phyloP scores from a whole-genome alignment of 768 basidiomycete species.

The Sutorius australiensis region DNA sequence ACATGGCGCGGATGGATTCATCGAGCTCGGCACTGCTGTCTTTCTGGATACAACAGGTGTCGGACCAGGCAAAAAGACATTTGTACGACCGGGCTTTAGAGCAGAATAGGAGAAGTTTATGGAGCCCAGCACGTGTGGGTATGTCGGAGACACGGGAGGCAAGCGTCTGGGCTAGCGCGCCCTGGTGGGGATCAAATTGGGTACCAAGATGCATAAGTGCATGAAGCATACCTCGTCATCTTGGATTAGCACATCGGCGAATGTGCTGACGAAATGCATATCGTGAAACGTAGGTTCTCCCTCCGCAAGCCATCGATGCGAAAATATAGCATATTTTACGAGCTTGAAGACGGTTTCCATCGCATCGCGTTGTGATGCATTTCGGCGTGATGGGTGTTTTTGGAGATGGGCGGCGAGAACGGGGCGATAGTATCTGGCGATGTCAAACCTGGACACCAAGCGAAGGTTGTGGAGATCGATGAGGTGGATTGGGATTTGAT shows the following conservation, averaged over 20 bases:
- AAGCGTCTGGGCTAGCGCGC: neutral
- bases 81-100: constrained; percentile 5
- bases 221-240: constrained; percentile 1
- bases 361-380: neutral
- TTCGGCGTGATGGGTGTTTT: neutral
- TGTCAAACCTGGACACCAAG: constrained; percentile 5
- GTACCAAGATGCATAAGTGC: neutral
- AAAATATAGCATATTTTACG: constrained; percentile 14
- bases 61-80: constrained; percentile 18
- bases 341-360: neutral
- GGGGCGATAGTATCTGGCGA: neutral
- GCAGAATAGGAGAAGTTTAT: constrained; percentile 12
- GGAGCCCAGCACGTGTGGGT: neutral
- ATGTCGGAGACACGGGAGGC: neutral
- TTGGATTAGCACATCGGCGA: neutral
- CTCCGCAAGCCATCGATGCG: constrained; percentile 11
- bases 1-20: constrained; percentile 27
- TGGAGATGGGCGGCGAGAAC: constrained; percentile 4
- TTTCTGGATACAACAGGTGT: constrained; percentile 25
- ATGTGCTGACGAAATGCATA: constrained; percentile 1
- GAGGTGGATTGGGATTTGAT: constrained; percentile 13
- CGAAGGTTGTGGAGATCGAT: constrained; percentile 7
- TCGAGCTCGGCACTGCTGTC: constrained; percentile 22
- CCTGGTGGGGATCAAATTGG: neutral
- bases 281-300: constrained; percentile 13